Evolutionary conservation across 257 asterid species (phyloP), one percentile per base, ranked within the genome.

Genomic region (Scutellaria barbata): DNA sequence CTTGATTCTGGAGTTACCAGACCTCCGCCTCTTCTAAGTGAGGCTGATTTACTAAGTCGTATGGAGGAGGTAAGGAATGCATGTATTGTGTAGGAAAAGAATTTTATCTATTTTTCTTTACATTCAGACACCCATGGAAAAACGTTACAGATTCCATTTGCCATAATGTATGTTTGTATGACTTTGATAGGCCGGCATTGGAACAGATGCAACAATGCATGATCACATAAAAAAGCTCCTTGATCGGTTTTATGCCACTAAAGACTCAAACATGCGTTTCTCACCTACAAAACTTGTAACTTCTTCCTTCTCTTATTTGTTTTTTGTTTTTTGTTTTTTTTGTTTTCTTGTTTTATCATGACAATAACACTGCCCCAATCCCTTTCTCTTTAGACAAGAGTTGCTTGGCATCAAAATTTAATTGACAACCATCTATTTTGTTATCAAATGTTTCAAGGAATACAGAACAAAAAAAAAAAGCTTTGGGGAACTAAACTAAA

Each of bases 121-220:
- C 46, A 56, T 74, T 14, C 18, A 16, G 45, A 18, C 46, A 48
- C 25, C 20, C 67, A 9, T 40, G 22, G 40, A 60, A 56, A 39
- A 54, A 37, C 8, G n/a, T 70, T 66, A 10, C 10, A 46, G 5
- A 37, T 56, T 14, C 41, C 50, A 66, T 40, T 79, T 41, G 62
- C 57, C 40, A 61, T 63, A 14, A 60, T 48, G n/a, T 74, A 71
- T 69, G 20, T 35, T 20, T 68, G 47, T 66, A 13, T 68, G 47
- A 73, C 58, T 74, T 67, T 76, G 57, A 45, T 73, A 89, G 97
- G 99, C 96, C 42, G 93, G 95, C 65, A 91, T 94, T 76, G 99
- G 99, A 53, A 91, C 98, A 50, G 99, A 94, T 83, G 99, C 99
- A 60, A 91, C 99, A 50, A 94, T 94, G 98, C 99, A 94, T 54